Percentiles rank a stretch among this genome's conserved stretches.
Conservation (phyloP, 768 basidiomycete genomes). For the Mycena filopes region DNA sequence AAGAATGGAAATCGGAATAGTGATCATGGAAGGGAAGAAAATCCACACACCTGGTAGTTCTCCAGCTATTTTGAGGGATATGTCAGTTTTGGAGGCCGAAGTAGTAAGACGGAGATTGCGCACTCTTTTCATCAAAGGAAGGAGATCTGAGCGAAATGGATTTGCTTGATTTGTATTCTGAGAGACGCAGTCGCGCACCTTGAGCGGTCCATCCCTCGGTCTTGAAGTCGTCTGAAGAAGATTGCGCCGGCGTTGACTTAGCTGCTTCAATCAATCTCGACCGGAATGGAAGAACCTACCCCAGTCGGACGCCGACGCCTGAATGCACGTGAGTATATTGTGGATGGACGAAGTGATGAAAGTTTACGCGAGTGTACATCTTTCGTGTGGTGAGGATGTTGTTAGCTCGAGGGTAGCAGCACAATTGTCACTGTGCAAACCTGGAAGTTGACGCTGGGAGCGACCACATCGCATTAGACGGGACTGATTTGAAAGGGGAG, state of each 20-base stretch:
- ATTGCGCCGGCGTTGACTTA: too few species aligned
- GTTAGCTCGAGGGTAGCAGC: neutral
- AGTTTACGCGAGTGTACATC: slow-evolving; percentile 73
- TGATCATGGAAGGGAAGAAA: too few species aligned
- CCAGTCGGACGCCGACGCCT: slow-evolving; percentile 80
- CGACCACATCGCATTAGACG: slow-evolving; percentile 12
- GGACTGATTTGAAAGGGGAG: neutral
- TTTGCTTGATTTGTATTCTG: neutral
- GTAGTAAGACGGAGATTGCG: slow-evolving; percentile 18
- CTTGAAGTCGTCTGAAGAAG: slow-evolving; percentile 73
- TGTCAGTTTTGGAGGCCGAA: neutral
- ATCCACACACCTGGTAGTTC: slow-evolving; percentile 59
- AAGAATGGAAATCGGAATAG: too few species aligned
- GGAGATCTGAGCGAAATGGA: slow-evolving; percentile 56
- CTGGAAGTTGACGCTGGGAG: slow-evolving; percentile 79
- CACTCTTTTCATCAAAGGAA: slow-evolving; percentile 79
- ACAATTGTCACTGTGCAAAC: slow-evolving; percentile 37
- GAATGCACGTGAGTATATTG: slow-evolving; percentile 3
- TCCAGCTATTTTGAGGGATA: slow-evolving; percentile 56
- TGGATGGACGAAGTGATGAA: neutral
- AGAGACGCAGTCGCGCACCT: slow-evolving; percentile 46
- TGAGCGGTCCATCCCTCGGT: slow-evolving; percentile 73
- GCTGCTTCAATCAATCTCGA: too few species aligned
- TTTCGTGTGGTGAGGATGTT: slow-evolving; percentile 30
- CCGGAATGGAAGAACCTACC: slow-evolving; percentile 52